Evolutionary conservation across 805 yeast genomes (phyloP).

Genomic region (Lachancea waltii): DNA sequence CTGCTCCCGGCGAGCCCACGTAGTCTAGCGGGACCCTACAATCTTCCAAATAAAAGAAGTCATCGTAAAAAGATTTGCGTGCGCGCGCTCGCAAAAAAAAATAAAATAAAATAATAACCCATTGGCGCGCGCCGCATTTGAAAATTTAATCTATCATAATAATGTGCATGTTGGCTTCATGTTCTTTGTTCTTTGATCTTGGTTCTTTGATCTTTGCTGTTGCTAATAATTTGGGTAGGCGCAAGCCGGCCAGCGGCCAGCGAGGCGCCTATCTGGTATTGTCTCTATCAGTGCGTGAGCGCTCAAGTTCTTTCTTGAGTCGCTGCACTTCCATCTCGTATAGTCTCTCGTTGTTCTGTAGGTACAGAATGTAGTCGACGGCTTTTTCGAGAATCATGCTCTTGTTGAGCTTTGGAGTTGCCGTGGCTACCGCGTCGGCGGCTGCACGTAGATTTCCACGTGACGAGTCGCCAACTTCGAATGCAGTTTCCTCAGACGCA

Average conservation of each 20-base stretch:
- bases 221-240: not conserved
- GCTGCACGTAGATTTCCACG: not conserved
- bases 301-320: conserved; percentile 30
- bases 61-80: not conserved
- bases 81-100: not conserved
- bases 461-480: conserved; percentile 36
- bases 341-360: conserved; percentile 44
- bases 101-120: too few relatives aligned
- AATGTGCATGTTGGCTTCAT: too few relatives aligned
- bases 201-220: not conserved
- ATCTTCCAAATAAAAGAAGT: not conserved
- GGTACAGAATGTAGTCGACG: conserved; percentile 48
- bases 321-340: conserved; percentile 29
- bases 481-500: conserved; percentile 54
- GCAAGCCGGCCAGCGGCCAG: not conserved
- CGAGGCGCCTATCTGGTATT: too few relatives aligned
- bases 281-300: conserved; percentile 9
- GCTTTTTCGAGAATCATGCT: conserved; percentile 65
- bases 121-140: too few relatives aligned
- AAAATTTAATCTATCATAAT: too few relatives aligned
- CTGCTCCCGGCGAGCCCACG: not conserved
- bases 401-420: conserved; percentile 47
- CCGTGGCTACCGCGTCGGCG: conserved; percentile 3
- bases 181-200: not conserved
- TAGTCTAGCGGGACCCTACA: not conserved